Percentiles rank a stretch among this genome's conserved stretches.
Conservation (phyloP, 441 rosid genomes). For the Erysimum cheiri region DNA sequence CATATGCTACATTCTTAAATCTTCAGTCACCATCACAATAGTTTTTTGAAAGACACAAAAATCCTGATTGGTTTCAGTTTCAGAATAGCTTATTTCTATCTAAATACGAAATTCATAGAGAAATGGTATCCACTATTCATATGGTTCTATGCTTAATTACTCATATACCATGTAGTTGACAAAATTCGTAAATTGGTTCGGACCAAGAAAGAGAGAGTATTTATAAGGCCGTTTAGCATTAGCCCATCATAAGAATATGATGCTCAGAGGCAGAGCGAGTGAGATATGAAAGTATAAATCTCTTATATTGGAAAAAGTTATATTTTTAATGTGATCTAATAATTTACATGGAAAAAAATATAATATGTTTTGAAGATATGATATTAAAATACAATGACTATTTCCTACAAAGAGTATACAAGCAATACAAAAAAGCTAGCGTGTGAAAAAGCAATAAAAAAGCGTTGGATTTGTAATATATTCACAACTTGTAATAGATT, state of each 20-base stretch:
- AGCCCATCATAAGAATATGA: background rate
- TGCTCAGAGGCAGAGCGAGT: background rate
- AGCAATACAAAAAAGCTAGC: conserved; percentile 5
- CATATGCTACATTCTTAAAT: background rate
- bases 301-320: background rate
- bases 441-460: background rate
- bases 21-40: background rate
- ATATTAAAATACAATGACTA: background rate
- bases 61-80: conserved; percentile 1
- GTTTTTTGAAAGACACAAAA: background rate
- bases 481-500: conserved; percentile 20
- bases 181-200: background rate
- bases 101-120: background rate
- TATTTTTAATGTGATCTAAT: background rate
- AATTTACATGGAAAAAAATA: background rate
- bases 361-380: background rate
- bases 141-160: background rate
- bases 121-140: background rate
- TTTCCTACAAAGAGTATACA: conserved; percentile 19
- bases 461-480: conserved; percentile 12
- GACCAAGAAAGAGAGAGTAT: background rate
- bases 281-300: background rate
- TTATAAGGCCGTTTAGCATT: background rate
- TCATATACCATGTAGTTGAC: background rate
- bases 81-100: background rate